Base-by-base conservation (phyloP, 495 filamentous ascomycete genomes). In the Penicillium cataractarum region DNA sequence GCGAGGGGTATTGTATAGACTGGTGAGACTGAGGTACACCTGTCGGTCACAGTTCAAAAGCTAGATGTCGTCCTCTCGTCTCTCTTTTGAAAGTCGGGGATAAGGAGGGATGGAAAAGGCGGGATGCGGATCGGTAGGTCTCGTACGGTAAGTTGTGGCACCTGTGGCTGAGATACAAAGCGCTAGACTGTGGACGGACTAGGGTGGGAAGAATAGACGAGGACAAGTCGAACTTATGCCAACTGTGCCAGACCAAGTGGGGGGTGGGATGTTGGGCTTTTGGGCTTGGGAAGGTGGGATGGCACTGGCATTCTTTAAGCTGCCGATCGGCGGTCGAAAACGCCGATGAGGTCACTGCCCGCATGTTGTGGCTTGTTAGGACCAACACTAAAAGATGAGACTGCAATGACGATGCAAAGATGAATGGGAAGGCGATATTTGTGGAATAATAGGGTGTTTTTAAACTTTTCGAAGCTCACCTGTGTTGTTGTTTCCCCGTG, bases 291-390 rank as follows among this genome's bases (percentile, higher is more conserved):
- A 61, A 58, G 40, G 58, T 58, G 61, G 61, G 61, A 61, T 55
- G 55, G 17, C 15, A 6, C 49, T 19, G 27, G 12, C 58, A 44
- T 61, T 68, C 57, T 59, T 68, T 50, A 55, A 2, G 15, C 39
- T 32, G 40, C 40, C 51, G 63, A 68, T 68, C 65, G 59, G 19
- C 40, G 31, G 46, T 55, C 33, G 24, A 51, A 15, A 35, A 65
- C 52, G 52, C 53, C 65, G 48, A 71, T 71, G 68, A 71, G 57
- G 62, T 71, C 68, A 71, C 55, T 27, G 26, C 62, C 60, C 56
- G 63, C 61, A 53, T 13, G 32, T 46, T 57, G 56, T 68, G 62
- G 55, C 50, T 50, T 10, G 6, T 50, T n/a, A 26, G 59, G 21
- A 12, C 37, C 50, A 48, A 37, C 48, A 29, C 21, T 62, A 15